Evolutionary conservation across 2,329 filamentous ascomycete genomes (phyloP).

Genomic region (Rutstroemia sp.): DNA sequence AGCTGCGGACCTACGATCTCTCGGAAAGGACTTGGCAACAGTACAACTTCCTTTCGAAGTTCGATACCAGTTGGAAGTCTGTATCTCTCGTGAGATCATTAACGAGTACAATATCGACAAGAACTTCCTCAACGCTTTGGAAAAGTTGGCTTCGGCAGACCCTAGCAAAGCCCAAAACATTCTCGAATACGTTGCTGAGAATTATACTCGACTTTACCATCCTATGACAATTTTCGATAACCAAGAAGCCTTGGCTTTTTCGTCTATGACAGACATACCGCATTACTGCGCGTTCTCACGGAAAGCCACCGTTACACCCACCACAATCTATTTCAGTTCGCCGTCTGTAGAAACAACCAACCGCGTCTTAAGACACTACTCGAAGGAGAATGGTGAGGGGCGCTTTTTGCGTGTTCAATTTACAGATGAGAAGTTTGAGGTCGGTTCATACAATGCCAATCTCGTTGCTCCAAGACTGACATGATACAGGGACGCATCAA

Average conservation of each 20-base stretch:
- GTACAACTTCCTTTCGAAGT: slow-evolving; percentile 58
- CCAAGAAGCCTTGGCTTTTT: slow-evolving; percentile 40
- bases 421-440: slow-evolving; percentile 60
- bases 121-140: slow-evolving; percentile 60
- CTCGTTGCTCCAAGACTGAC: slow-evolving; percentile 6
- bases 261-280: slow-evolving; percentile 48
- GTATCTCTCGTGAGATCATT: slow-evolving; percentile 71
- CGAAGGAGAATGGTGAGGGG: slow-evolving; percentile 51
- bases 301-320: slow-evolving; percentile 76
- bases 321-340: slow-evolving; percentile 68
- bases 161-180: slow-evolving; percentile 51
- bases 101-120: slow-evolving; percentile 66
- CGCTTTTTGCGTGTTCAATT: slow-evolving; percentile 87
- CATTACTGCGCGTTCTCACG: slow-evolving; percentile 68
- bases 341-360: slow-evolving; percentile 84
- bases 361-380: slow-evolving; percentile 70
- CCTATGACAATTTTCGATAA: slow-evolving; percentile 66
- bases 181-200: slow-evolving; percentile 67
- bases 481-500: slow-evolving; percentile 50
- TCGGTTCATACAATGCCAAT: slow-evolving; percentile 20
- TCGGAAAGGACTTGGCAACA: slow-evolving; percentile 23
- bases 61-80: slow-evolving; percentile 88
- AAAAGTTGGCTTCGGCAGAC: slow-evolving; percentile 37
- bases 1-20: slow-evolving; percentile 16
- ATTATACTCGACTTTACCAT: slow-evolving; percentile 50